These are phyloP conservation scores for Naganishia onofrii DNA, from an alignment of 768 basidiomycete species.

Conservation along the genomic window DNA sequence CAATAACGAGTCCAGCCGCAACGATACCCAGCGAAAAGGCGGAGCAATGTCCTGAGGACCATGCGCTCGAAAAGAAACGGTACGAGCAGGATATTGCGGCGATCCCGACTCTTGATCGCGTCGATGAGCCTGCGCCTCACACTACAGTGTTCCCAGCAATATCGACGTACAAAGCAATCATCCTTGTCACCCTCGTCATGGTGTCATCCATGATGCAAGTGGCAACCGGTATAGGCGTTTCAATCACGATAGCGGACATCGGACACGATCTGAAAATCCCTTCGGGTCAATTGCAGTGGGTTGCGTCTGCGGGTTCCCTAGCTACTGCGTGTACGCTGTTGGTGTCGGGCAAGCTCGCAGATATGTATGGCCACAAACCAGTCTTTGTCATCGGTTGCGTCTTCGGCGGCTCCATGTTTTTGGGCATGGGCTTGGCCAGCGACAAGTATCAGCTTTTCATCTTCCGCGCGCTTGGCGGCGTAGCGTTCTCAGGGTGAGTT, in stretches of 20 bases:
- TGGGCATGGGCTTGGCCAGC: slow-evolving; percentile 1
- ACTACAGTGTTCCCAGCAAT: not conserved
- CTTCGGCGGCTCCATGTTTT: slow-evolving; percentile 2
- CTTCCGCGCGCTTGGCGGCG: slow-evolving; percentile 2
- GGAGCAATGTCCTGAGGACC: not conserved
- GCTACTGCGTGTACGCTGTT: slow-evolving; percentile 3
- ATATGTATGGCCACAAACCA: slow-evolving; percentile 15
- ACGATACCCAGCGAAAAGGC: not conserved
- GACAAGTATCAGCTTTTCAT: slow-evolving; percentile 12
- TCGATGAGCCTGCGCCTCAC: not conserved
- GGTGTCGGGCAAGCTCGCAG: slow-evolving; percentile 8
- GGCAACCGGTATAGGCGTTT: slow-evolving; percentile 3
- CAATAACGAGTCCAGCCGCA: not conserved
- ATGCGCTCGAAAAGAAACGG: not conserved
- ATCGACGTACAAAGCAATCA: slow-evolving; percentile 5
- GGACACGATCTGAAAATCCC: slow-evolving; percentile 7
- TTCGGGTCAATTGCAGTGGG: slow-evolving; percentile 11
- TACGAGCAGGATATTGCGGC: not conserved
- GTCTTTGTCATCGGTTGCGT: slow-evolving; percentile 6
- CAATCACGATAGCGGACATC: slow-evolving; percentile 1
- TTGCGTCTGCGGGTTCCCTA: not conserved
- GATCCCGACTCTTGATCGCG: not conserved
- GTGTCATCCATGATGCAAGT: slow-evolving; percentile 6
- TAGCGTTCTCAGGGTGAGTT: slow-evolving; percentile 14
- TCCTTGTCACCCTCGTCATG: slow-evolving; percentile 5